phyloP scores from a whole-genome alignment of 495 filamentous ascomycete species.

The Oidiodendron maius region DNA sequence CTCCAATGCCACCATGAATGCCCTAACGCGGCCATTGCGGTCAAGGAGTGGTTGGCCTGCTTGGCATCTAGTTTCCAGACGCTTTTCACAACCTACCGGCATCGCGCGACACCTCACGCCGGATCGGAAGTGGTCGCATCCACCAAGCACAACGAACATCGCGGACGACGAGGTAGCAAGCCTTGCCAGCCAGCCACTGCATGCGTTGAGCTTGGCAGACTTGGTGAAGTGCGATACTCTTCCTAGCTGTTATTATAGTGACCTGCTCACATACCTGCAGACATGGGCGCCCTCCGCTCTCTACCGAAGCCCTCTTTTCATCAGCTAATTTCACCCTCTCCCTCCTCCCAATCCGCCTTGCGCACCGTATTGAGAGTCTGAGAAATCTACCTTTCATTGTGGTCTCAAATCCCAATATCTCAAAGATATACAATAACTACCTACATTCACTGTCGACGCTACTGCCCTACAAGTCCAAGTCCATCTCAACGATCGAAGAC shows the following conservation, averaged over 20 bases:
- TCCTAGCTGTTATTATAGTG: neutral
- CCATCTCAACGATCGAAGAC: conserved; percentile 76
- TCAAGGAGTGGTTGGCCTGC: neutral
- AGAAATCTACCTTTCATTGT: conserved; percentile 96
- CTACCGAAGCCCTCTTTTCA: conserved; percentile 67
- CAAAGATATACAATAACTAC: conserved; percentile 91
- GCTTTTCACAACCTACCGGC: conserved; percentile 1
- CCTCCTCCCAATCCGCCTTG: conserved; percentile 87
- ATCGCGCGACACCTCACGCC: conserved; percentile 22
- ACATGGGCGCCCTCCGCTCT: conserved; percentile 86
- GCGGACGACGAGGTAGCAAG: conserved; percentile 66
- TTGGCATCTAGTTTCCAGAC: neutral
- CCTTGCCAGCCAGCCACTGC: conserved; percentile 72
- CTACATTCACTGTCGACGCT: conserved; percentile 85
- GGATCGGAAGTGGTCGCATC: conserved; percentile 30
- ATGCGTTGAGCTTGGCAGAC: conserved; percentile 79
- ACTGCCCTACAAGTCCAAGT: conserved; percentile 71
- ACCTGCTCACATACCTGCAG: conserved; percentile 33
- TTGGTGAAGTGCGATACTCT: conserved; percentile 65
- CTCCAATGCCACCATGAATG: conserved; percentile 19
- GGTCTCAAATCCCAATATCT: conserved; percentile 89
- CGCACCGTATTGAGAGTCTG: conserved; percentile 85
- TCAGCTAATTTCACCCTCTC: conserved; percentile 94
- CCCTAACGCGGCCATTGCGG: conserved; percentile 11
- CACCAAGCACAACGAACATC: conserved; percentile 30